phyloP scores from a whole-genome alignment of 768 basidiomycete genomes.

The Termitomyces sp. region DNA sequence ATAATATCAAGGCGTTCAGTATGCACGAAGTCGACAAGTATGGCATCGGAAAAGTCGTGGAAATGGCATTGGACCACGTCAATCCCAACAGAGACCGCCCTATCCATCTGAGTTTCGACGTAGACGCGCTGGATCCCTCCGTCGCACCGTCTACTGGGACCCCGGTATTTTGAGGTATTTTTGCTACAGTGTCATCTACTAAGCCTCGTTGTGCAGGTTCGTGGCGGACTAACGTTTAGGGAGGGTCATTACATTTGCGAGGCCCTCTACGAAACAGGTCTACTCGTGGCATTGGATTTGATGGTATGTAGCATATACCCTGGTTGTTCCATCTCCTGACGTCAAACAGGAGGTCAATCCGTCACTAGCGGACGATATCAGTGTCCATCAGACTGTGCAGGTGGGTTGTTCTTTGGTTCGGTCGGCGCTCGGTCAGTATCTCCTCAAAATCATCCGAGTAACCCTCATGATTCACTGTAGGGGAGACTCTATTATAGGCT shows the following conservation, averaged over 20 bases:
- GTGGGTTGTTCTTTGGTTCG: slow-evolving; percentile 85
- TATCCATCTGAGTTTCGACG: slow-evolving; percentile 95
- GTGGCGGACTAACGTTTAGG: slow-evolving; percentile 92
- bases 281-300: slow-evolving; percentile 87
- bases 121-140: slow-evolving; percentile 88
- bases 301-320: slow-evolving; percentile 56
- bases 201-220: slow-evolving; percentile 43
- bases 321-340: slow-evolving; percentile 4
- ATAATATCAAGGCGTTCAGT: slow-evolving; percentile 79
- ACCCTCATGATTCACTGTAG: slow-evolving; percentile 18
- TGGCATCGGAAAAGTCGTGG: slow-evolving; percentile 91
- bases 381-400: slow-evolving; percentile 83
- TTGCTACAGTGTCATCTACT: slow-evolving; percentile 1
- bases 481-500: slow-evolving; percentile 37
- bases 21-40: slow-evolving; percentile 92
- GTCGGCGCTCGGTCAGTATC: slow-evolving; percentile 65
- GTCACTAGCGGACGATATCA: slow-evolving; percentile 69
- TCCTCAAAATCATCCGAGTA: not conserved
- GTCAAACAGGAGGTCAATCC: slow-evolving; percentile 86
- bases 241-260: slow-evolving; percentile 99
- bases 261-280: slow-evolving; percentile 86
- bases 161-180: slow-evolving; percentile 45
- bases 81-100: slow-evolving; percentile 80
- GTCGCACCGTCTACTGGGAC: slow-evolving; percentile 97
- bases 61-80: slow-evolving; percentile 94